phyloP scores from a whole-genome alignment of 2,329 filamentous ascomycete species.

The Sclerotinia borealis region DNA sequence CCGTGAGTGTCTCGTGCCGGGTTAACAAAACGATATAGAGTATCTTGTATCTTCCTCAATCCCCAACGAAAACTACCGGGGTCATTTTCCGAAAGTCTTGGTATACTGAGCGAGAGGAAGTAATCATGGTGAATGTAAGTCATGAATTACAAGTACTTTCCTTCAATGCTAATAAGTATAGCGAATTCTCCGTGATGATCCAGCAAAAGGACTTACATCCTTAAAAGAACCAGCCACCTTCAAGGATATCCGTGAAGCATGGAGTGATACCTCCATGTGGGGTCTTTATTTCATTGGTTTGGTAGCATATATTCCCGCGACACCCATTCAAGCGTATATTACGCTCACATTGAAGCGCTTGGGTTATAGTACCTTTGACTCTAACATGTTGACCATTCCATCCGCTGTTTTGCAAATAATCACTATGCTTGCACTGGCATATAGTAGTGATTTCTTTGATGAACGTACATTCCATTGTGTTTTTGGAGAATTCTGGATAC shows the following conservation, averaged over 20 bases:
- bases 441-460: constrained; percentile 38
- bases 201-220: constrained; percentile 42
- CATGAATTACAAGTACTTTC: neutral
- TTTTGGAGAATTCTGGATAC: constrained; percentile 36
- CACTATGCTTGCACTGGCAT: constrained; percentile 41
- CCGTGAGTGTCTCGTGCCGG: too few species aligned
- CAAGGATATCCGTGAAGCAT: constrained; percentile 39
- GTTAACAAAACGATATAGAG: neutral
- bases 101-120: constrained; percentile 55
- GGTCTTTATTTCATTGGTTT: constrained; percentile 40
- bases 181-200: constrained; percentile 49
- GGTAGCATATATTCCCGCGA: constrained; percentile 22
- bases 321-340: constrained; percentile 20
- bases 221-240: constrained; percentile 44
- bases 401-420: constrained; percentile 35
- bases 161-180: constrained; percentile 26
- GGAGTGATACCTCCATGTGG: constrained; percentile 50
- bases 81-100: constrained; percentile 33
- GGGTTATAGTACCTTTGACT: constrained; percentile 36
- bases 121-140: constrained; percentile 50
- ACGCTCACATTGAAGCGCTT: constrained; percentile 24
- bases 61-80: neutral
- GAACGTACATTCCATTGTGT: constrained; percentile 31
- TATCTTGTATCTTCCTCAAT: neutral
- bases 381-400: constrained; percentile 42